Evolutionary conservation across 192 early-diverging fungal species (phyloP).

Genomic region (Dimargaris verticillata): DNA sequence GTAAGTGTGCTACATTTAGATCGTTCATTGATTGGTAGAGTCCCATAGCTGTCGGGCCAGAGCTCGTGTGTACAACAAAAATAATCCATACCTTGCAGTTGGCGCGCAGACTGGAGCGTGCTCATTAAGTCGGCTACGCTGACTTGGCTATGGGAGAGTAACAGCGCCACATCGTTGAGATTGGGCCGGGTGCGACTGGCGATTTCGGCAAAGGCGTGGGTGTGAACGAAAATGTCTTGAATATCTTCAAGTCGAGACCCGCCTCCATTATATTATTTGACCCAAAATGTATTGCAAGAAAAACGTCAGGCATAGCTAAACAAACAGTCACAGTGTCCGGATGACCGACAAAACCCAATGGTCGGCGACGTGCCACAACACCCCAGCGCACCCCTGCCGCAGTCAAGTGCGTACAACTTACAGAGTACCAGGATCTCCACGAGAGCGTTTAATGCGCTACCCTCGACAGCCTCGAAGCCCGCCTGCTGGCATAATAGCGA

Average conservation of each 20-base stretch:
- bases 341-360: not conserved
- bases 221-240: constrained; percentile 1
- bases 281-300: not conserved
- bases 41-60: too few species aligned
- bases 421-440: constrained; percentile 3
- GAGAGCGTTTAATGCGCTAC: not conserved
- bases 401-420: not conserved
- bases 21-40: too few species aligned
- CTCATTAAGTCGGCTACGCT: not conserved
- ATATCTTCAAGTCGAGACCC: not conserved
- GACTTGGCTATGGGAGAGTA: constrained; percentile 2
- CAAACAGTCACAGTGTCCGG: not conserved
- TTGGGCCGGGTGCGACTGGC: constrained; percentile 10
- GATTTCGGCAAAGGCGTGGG: constrained; percentile 8
- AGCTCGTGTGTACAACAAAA: too few species aligned
- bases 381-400: not conserved
- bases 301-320: not conserved
- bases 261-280: not conserved
- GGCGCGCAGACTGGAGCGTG: not conserved
- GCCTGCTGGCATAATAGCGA: not conserved
- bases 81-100: too few species aligned
- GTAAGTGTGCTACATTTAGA: too few species aligned
- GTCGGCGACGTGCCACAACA: not conserved
- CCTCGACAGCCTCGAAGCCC: not conserved
- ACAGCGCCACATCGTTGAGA: constrained; percentile 8